Conservation (phyloP, 768 basidiomycete genomes). For the Xerocomus potaroensis region DNA sequence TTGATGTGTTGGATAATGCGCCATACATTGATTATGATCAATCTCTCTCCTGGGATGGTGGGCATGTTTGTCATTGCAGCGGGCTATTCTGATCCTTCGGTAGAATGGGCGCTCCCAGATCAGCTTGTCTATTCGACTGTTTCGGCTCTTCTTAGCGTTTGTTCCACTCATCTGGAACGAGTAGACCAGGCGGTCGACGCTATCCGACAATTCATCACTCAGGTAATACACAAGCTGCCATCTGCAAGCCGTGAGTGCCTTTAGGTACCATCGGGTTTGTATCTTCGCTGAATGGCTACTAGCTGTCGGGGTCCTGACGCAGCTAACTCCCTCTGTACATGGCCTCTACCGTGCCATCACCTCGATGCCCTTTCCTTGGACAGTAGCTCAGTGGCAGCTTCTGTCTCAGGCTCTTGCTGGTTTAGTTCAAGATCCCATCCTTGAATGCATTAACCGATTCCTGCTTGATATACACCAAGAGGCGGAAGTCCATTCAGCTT, state of each 20-base stretch:
- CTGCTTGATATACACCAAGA: constrained; percentile 58
- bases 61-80: constrained; percentile 6
- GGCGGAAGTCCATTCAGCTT: constrained; percentile 40
- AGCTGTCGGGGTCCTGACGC: constrained; percentile 73
- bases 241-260: constrained; percentile 47
- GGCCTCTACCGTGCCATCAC: constrained; percentile 84
- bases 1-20: constrained; percentile 67
- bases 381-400: constrained; percentile 55
- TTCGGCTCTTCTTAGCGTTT: constrained; percentile 67
- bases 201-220: constrained; percentile 56
- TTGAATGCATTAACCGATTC: constrained; percentile 71
- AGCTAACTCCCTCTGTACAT: constrained; percentile 76
- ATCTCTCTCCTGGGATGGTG: constrained; percentile 79
- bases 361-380: constrained; percentile 75
- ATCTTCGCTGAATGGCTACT: not conserved
- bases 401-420: constrained; percentile 50
- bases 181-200: constrained; percentile 49
- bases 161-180: constrained; percentile 48
- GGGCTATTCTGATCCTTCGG: not conserved
- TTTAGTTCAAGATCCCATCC: constrained; percentile 60
- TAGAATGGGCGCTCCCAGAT: constrained; percentile 86
- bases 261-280: not conserved
- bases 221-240: constrained; percentile 53
- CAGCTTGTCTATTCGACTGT: constrained; percentile 78
- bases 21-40: constrained; percentile 75